Percentiles rank a stretch among this genome's conserved stretches.
These are phyloP conservation scores for Neurospora sp. DNA, from an alignment of 495 filamentous ascomycete species.

Conservation along the genomic window DNA sequence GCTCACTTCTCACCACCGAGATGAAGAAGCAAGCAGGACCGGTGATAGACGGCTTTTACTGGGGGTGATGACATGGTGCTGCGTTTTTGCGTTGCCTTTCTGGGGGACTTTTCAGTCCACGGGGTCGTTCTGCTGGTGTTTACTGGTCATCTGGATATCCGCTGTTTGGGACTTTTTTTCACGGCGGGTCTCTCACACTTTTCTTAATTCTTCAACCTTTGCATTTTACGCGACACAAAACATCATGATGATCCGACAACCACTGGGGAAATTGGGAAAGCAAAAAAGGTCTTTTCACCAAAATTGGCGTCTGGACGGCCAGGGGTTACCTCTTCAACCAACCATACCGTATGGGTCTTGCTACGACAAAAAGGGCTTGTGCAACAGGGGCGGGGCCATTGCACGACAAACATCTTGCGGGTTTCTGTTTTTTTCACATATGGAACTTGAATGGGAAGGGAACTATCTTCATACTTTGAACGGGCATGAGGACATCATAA, in stretches of 20 bases:
- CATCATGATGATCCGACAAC: conserved; percentile 15
- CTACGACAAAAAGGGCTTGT: not conserved
- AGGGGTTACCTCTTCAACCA: conserved; percentile 7
- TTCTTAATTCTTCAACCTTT: conserved; percentile 5
- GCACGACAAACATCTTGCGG: not conserved
- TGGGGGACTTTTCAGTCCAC: conserved; percentile 17
- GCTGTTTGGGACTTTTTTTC: conserved; percentile 14
- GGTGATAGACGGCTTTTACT: conserved; percentile 8
- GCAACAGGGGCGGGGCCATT: not conserved
- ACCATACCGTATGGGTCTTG: not conserved
- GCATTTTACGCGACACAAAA: conserved; percentile 5
- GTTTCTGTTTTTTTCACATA: not conserved
- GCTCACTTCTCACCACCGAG: conserved; percentile 10
- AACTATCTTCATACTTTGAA: not conserved
- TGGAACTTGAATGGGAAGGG: not conserved
- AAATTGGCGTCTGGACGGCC: conserved; percentile 22
- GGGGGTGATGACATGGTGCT: conserved; percentile 18
- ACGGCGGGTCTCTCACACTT: conserved; percentile 5
- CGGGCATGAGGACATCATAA: not conserved
- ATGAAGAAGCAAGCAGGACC: conserved; percentile 13
- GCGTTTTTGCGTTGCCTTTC: conserved; percentile 21
- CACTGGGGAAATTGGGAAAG: conserved; percentile 23
- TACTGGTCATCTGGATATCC: conserved; percentile 27
- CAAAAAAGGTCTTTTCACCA: conserved; percentile 5
- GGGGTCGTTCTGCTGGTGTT: conserved; percentile 21